Evolutionary conservation across 129 eudicot genomes (phyloP).

Genomic region (Tagetes patula): DNA sequence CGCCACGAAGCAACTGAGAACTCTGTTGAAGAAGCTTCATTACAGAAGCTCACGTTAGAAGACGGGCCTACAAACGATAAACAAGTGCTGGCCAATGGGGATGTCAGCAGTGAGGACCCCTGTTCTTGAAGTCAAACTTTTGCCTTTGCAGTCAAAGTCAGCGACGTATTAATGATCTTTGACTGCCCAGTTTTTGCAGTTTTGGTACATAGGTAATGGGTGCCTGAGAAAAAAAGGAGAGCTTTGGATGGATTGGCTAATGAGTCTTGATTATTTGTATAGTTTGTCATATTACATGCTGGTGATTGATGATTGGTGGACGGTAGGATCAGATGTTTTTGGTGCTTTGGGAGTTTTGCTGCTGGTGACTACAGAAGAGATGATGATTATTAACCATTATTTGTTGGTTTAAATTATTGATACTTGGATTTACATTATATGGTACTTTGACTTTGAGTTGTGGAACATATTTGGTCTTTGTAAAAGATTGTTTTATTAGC

Average conservation of each 20-base stretch:
- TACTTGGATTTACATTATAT: slow-evolving; percentile 15
- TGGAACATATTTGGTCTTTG: neutral
- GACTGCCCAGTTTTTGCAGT: slow-evolving; percentile 43
- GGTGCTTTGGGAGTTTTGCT: slow-evolving; percentile 7
- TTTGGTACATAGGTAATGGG: slow-evolving; percentile 25
- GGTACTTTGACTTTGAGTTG: neutral
- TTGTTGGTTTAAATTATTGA: slow-evolving; percentile 21
- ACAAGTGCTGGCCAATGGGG: slow-evolving; percentile 39
- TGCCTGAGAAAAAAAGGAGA: slow-evolving; percentile 14
- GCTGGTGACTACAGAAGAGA: slow-evolving; percentile 6
- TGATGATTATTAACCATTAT: slow-evolving; percentile 12
- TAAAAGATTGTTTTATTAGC: neutral
- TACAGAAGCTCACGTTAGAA: slow-evolving; percentile 42
- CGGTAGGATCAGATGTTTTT: neutral
- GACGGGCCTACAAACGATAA: slow-evolving; percentile 26
- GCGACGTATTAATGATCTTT: slow-evolving; percentile 1
- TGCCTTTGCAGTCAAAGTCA: slow-evolving; percentile 7
- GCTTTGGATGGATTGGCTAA: slow-evolving; percentile 23
- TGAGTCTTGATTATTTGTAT: slow-evolving; percentile 30
- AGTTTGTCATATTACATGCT: slow-evolving; percentile 22
- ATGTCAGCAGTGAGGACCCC: slow-evolving; percentile 25
- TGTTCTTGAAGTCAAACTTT: slow-evolving; percentile 26
- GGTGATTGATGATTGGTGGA: slow-evolving; percentile 18
- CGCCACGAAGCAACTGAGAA: slow-evolving; percentile 25
- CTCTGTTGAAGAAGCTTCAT: slow-evolving; percentile 32